Base-by-base conservation (phyloP, 108 stramenopile species). In the Fragilariopsis cylindrus region DNA sequence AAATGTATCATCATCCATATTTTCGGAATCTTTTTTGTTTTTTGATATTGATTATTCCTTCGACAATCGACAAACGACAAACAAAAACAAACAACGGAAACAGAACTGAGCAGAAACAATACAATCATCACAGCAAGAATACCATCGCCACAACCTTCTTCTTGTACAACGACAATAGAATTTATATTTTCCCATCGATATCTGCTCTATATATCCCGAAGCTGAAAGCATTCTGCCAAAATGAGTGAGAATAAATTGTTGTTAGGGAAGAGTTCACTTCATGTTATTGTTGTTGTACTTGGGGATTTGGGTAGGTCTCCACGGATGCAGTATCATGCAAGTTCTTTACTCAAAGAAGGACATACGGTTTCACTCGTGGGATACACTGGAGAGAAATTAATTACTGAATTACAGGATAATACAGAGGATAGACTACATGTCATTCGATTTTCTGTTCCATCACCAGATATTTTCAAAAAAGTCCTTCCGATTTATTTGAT, bases 311-410 rank as follows among this genome's bases (percentile, higher is more conserved):
- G 98, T 5, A 68, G 98, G 65, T 97, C 96, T 52, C 99, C 98
- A 15, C 92, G 99, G 2, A 99, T 99, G 99, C 98, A 98, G 77
- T 99, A 98, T 79, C 98, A 99, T 73, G 92, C 96, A 3, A 65
- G 87, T n/a, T 97, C 95, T 6, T 73, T 99, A 18, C 78, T 98
- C 8, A 75, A 90, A 43, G 73, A 82, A 19, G 88, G 87, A 2
- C 84, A 92, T 64, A 64, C 69, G 39, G 93, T 96, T 19, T 82
- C 92, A 8, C 57, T 93, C 11, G 69, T 94, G 18, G 93, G 92
- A 5, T 93, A 95, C 72, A 78, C 70, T 9, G 91, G 92, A 41
- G 89, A 90, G 72, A 70, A 76, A 4, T 53, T 77, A 21, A 69
- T 79, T 52, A 58, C 78, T 54, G 54, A 65, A 21, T 57, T 79